These are phyloP conservation scores for Butyriboletus loyo DNA, from an alignment of 768 basidiomycete species.

Conservation along the genomic window DNA sequence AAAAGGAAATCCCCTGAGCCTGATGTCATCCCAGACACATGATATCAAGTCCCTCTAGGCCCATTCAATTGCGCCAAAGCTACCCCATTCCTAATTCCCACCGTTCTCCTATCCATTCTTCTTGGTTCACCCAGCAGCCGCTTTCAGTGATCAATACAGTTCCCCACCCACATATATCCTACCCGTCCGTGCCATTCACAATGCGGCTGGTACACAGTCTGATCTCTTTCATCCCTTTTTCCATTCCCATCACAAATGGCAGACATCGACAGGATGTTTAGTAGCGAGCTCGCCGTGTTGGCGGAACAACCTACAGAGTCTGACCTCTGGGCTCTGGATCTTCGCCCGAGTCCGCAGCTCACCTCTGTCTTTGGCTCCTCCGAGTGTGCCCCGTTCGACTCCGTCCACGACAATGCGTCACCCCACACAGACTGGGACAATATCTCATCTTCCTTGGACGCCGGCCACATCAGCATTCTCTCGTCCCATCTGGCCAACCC, in stretches of 20 bases:
- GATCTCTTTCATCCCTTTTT: background rate
- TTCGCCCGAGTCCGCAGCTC: background rate
- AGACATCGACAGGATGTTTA: conserved; percentile 25
- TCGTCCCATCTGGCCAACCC: background rate
- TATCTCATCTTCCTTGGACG: background rate
- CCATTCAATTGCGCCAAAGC: background rate
- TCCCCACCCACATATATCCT: conserved; percentile 1
- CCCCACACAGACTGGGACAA: conserved; percentile 1
- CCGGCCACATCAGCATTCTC: background rate
- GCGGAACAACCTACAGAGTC: conserved; percentile 4
- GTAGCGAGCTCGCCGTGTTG: conserved; percentile 16
- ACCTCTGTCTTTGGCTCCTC: background rate
- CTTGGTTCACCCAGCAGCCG: background rate
- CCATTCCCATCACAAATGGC: conserved; percentile 10
- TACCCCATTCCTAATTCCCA: background rate
- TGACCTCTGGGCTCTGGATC: conserved; percentile 6
- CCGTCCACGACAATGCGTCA: background rate
- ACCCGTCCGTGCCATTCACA: conserved; percentile 1
- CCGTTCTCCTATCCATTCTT: background rate
- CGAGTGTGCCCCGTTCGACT: background rate
- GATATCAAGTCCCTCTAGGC: background rate
- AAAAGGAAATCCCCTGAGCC: conserved; percentile 14
- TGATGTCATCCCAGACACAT: background rate
- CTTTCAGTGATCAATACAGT: conserved; percentile 16
- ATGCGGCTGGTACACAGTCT: conserved; percentile 13